Evolutionary conservation across 2,329 filamentous ascomycete genomes (phyloP).

Genomic region (Botrytis deweyae): DNA sequence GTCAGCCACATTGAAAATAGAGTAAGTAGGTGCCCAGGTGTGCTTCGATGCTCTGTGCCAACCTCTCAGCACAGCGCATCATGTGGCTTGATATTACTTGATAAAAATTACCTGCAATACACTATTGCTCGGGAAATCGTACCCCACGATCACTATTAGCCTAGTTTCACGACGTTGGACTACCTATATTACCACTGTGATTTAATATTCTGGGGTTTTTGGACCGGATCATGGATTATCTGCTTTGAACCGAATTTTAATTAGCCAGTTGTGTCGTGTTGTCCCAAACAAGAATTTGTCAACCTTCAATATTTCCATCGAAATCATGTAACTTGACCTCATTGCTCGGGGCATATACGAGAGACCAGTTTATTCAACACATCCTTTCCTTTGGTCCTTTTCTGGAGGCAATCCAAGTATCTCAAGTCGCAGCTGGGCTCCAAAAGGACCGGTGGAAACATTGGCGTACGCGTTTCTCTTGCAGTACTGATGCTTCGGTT

Average conservation of each 20-base stretch:
- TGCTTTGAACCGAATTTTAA: not conserved
- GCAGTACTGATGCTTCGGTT: not conserved
- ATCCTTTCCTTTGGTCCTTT: not conserved
- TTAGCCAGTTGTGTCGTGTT: not conserved
- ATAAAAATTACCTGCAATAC: not conserved
- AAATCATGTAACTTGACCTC: not conserved
- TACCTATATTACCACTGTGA: not conserved
- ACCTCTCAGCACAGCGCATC: not conserved
- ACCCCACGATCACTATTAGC: constrained; percentile 5
- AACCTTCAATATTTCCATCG: not conserved
- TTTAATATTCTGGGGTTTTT: not conserved
- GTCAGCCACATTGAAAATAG: constrained; percentile 6
- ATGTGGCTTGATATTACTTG: constrained; percentile 15
- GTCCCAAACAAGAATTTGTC: not conserved
- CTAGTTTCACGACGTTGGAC: constrained; percentile 7
- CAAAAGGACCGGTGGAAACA: not conserved
- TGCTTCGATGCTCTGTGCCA: not conserved
- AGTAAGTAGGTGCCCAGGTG: not conserved
- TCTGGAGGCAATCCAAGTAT: not conserved
- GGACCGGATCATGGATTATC: not conserved
- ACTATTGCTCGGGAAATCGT: not conserved
- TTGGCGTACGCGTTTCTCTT: not conserved
- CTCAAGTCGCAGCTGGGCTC: not conserved
- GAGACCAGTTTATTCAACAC: too few species aligned
- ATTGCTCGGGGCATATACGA: not conserved